phyloP scores from a whole-genome alignment of 108 stramenopile genomes.

The Cyclotella cryptica region DNA sequence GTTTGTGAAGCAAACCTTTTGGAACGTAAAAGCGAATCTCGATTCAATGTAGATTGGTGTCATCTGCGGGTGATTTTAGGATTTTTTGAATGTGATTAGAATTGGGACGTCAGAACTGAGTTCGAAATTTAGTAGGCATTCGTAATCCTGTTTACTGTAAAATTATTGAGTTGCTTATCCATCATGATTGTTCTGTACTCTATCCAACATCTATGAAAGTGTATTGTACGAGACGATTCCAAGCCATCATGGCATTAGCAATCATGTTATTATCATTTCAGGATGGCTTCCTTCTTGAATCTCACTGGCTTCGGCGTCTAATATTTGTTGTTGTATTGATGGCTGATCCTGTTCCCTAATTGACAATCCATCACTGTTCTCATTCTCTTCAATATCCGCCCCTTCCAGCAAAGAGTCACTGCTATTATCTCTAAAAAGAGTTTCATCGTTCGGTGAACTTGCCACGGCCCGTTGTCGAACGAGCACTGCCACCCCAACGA shows the following conservation, averaged over 20 bases:
- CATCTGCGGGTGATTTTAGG: background rate
- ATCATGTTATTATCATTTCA: background rate
- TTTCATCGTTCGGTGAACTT: background rate
- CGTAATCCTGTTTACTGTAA: too few relatives aligned
- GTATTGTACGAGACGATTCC: background rate
- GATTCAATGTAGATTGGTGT: conserved; percentile 37
- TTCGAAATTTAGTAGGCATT: too few relatives aligned
- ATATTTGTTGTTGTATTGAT: background rate
- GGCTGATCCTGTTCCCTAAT: conserved; percentile 4
- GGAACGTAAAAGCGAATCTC: conserved; percentile 58
- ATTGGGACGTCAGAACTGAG: background rate
- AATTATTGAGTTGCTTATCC: too few relatives aligned
- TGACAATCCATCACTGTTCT: background rate
- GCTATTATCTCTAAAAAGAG: background rate
- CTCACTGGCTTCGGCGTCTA: background rate
- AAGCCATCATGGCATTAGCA: background rate
- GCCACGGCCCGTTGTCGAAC: conserved; percentile 8
- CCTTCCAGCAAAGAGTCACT: conserved; percentile 15
- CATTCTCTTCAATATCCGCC: background rate
- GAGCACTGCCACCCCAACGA: conserved; percentile 26
- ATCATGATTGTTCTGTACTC: conserved; percentile 4
- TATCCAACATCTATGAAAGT: background rate
- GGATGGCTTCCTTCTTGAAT: background rate
- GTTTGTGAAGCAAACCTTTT: conserved; percentile 65
- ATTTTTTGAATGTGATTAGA: background rate